Base-by-base conservation (phyloP, 2,329 filamentous ascomycete genomes). In the Hypomyces perniciosus region DNA sequence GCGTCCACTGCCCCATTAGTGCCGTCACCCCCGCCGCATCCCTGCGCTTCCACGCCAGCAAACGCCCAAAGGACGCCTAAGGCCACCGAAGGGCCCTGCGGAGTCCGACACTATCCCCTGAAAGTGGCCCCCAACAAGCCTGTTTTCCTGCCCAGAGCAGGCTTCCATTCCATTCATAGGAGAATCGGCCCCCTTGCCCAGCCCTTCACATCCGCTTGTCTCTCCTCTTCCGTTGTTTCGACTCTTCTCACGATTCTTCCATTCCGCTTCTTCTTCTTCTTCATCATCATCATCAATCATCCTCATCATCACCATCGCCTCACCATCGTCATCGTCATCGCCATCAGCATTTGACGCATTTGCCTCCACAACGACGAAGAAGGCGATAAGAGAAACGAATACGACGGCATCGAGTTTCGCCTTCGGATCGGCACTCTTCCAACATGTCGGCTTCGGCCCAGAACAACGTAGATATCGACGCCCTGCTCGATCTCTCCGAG, bases 401-500 rank as follows among this genome's bases (percentile, higher is more conserved):
- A 13, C 38, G 5, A 34, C 42, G 29, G 13, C 10, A 10, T 13
- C 40, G 27, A 27, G 37, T 13, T 27, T 37, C 3, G 27, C 34
- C n/a, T 43, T 26, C 38, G 33, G 45, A 35, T 26, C 28, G 44
- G 20, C 34, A 51, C 45, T 51, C 48, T 46, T 54, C 51, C 34
- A 63, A 53, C 46, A 72, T 72, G 70, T 68, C 70, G 62, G 62
- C 62, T 56, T 66, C 73, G 48, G 66, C 64, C 59, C 68, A 72
- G 53, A 72, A 72, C 53, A 73, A 75, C 57, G 72, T 77, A 59
- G 72, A 76, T 50, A 65, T 82, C 59, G 81, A 85, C 59, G 75
- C 77, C 31, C 70, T 84, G 43, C 70, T 84, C 64, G 80, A 84
- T 59, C 73, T 84, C 51, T 75, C 78, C 54, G 78, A 80, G 59